Base-by-base conservation (phyloP, 140 eudicot species). In the Anethum foeniculum region DNA sequence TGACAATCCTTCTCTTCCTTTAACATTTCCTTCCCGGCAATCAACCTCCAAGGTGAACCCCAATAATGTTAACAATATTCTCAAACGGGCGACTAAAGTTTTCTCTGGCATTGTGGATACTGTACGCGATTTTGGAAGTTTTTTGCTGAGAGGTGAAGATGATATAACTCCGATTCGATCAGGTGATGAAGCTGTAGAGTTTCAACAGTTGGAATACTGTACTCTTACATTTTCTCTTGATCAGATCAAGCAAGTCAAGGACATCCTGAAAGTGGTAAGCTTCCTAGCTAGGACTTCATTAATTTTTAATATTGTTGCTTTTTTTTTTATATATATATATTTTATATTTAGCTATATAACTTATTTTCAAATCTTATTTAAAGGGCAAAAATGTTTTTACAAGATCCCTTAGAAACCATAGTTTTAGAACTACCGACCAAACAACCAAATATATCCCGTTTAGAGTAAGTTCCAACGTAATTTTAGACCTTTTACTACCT, bases 1-100 rank as follows among this genome's bases (percentile, higher is more conserved):
- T 12, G 96, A 91, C n/a, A 74, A 91, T 79, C 93, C 96, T 80
- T 56, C 86, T 6, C 78, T 89, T 32, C 96, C 96, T 30, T 68
- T 89, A 49, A 86, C 93, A 23, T 91, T 91, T 67, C 96, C 96
- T 4, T 76, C 86, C 13, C 79, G 81, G 41, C 88, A 76, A 64
- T 79, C 83, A 21, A 79, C 11, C 11, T 15, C 13, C 1, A 43
- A 1, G 16, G 12, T 49, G 0, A 80, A 44, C 9, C 28, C 1
- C 0, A 73, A 76, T 18, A 75, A 38, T 49, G 75, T 60, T 46
- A 51, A 82, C 9, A 39, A 87, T 19, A 77, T 80, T 7, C 23
- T 34, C 3, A 77, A 86, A 28, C 79, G 28, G 64, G 64, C 27
- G 11, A 19, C 86, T 3, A 62, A 39, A 28, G 83, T 78, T 1